Conservation (phyloP, 2,329 filamentous ascomycete species). For the Ustilaginoidea virens region DNA sequence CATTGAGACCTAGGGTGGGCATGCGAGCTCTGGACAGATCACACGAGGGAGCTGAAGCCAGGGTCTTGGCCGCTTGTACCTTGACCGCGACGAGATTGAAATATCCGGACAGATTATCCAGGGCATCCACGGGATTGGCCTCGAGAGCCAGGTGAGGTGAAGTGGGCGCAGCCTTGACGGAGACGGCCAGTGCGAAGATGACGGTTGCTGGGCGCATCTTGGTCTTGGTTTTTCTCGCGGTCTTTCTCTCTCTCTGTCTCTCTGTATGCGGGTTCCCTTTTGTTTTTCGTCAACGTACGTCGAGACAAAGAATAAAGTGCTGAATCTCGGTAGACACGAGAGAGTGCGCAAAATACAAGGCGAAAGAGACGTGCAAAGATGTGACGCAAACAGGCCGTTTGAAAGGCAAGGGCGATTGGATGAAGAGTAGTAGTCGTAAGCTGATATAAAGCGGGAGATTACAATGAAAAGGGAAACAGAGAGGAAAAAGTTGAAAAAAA, state of each 20-base stretch:
- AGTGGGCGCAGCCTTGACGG: constrained; percentile 31
- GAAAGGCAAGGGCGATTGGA: no score
- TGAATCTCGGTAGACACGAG: no score
- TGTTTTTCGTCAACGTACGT: no score
- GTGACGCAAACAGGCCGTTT: no score
- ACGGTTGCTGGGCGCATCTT: constrained; percentile 36
- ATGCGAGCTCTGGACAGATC: constrained; percentile 37
- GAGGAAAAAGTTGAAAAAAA: neutral
- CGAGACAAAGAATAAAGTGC: no score
- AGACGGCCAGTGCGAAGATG: constrained; percentile 27
- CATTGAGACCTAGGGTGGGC: constrained; percentile 34
- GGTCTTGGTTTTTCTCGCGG: neutral
- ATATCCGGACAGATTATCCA: constrained; percentile 39
- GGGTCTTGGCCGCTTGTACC: constrained; percentile 30
- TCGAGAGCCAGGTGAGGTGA: constrained; percentile 21
- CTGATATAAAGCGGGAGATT: constrained; percentile 10
- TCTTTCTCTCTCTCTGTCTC: no score
- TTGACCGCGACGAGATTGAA: constrained; percentile 44
- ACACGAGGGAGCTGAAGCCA: constrained; percentile 29
- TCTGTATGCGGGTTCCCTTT: no score
- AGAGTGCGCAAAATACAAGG: no score
- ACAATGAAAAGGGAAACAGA: constrained; percentile 2
- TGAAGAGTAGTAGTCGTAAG: no score
- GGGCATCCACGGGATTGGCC: constrained; percentile 21
- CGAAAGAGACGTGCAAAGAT: no score